Conservation (phyloP, 2,329 filamentous ascomycete species). For the Blastomyces parvus region DNA sequence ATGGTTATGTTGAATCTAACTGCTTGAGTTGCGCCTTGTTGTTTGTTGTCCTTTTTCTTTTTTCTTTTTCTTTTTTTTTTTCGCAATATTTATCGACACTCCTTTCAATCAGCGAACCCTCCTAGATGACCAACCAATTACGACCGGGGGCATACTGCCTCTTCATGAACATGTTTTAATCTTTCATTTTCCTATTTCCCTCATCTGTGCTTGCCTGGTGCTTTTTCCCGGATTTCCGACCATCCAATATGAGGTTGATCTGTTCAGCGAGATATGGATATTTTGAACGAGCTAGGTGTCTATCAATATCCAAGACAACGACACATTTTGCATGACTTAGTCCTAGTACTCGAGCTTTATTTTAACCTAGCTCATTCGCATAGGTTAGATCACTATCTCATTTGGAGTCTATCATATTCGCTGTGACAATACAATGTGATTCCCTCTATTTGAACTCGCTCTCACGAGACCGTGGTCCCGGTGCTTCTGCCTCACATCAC, state of each 20-base stretch:
- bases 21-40: neutral
- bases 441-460: neutral
- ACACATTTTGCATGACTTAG: neutral
- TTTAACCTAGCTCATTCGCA: neutral
- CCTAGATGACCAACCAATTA: neutral
- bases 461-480: neutral
- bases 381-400: neutral
- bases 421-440: neutral
- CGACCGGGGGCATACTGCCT: neutral
- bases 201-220: neutral
- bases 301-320: neutral
- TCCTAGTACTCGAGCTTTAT: neutral
- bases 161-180: conserved; percentile 6
- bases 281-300: neutral
- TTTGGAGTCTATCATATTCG: neutral
- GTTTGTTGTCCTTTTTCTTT: neutral
- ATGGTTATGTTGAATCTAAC: neutral
- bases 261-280: neutral
- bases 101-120: neutral
- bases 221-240: neutral
- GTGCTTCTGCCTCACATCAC: neutral
- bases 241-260: neutral
- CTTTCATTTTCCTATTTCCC: neutral
- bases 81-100: neutral
- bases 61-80: neutral